Evolutionary conservation across 805 yeast species (phyloP), one percentile per base, ranked within the genome.

Genomic region (Candida rishiriensis): DNA sequence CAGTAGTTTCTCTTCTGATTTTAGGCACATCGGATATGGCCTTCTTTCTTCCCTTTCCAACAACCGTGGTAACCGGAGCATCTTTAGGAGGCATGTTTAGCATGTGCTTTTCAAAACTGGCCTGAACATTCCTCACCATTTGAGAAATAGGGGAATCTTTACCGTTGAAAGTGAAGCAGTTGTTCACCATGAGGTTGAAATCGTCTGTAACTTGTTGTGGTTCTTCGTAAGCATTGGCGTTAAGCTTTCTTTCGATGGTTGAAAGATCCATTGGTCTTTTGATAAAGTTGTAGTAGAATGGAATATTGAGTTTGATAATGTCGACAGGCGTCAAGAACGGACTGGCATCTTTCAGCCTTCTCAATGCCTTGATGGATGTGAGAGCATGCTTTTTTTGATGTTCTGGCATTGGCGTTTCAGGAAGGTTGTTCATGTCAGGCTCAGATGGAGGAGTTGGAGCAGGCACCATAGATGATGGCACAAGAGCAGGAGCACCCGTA

Each of bases 241-340:
- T 71, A 34, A 90, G 67, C 65, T 90, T 91, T 55, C 76, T 78
- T 65, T 93, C 99, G 52, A 93, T 86, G 1, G 97, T 88, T 3
- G 90, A 77, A 30, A 93, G 70, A 63, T 91, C 98, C 97, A 93
- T 93, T 34, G 99, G 99, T 56, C 83, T 73, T 51, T 78, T 74
- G 56, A 93, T 81, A 57, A 78, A 81, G 56, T 88, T 89, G 64
- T 83, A 88, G 64, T 93, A 93, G 51, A 85, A 80, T 3, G 99
- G 99, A 44, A 93, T 86, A 57, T 90, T 88, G 49, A 88, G 77
- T 60, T 87, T 88, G 39, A 85, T 83, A 3, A 78, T 85, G 63
- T 93, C 98, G 16, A 93, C 99, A 0, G 99, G 99, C 41, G 72
- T 78, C 37, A 88, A 60, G 60, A 93, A 93, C 2, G 98, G 98